Conservation (phyloP, 1,139 yeast genomes). For the Candida mesenterica region DNA sequence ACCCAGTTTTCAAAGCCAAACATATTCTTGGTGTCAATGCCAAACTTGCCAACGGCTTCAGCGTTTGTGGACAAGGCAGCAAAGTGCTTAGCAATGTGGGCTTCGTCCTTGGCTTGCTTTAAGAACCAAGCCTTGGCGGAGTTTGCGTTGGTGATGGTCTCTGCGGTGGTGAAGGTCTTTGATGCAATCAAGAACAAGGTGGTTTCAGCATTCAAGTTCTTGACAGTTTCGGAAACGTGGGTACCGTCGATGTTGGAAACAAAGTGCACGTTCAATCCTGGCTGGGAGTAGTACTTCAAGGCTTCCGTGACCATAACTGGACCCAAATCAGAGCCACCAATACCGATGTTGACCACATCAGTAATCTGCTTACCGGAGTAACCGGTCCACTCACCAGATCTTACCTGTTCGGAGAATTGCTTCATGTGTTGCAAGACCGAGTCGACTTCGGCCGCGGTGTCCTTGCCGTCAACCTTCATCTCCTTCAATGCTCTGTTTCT, state of each 20-base stretch:
- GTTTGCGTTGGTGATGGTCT: conserved; percentile 93
- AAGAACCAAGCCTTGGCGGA: conserved; percentile 95
- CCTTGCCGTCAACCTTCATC: conserved; percentile 85
- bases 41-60: conserved; percentile 85
- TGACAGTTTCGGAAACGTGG: conserved; percentile 88
- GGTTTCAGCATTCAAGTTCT: conserved; percentile 78
- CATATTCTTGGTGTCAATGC: conserved; percentile 97
- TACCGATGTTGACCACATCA: conserved; percentile 95
- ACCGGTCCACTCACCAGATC: conserved; percentile 96
- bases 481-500: conserved; percentile 84
- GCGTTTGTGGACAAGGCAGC: conserved; percentile 96
- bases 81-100: conserved; percentile 91
- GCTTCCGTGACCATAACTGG: conserved; percentile 99
- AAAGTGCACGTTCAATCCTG: conserved; percentile 78
- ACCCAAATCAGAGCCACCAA: conserved; percentile 98
- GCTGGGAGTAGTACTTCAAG: conserved; percentile 80
- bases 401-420: conserved; percentile 84
- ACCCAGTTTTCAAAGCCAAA: conserved; percentile 98
- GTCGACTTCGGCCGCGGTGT: conserved; percentile 89
- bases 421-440: conserved; percentile 91
- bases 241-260: conserved; percentile 99
- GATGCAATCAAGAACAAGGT: conserved; percentile 94
- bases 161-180: conserved; percentile 98
- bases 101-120: conserved; percentile 59
- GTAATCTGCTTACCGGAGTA: conserved; percentile 93